Base-by-base conservation (phyloP, 1,139 yeast genomes). In the Keqinozyma sinolaborantium region DNA sequence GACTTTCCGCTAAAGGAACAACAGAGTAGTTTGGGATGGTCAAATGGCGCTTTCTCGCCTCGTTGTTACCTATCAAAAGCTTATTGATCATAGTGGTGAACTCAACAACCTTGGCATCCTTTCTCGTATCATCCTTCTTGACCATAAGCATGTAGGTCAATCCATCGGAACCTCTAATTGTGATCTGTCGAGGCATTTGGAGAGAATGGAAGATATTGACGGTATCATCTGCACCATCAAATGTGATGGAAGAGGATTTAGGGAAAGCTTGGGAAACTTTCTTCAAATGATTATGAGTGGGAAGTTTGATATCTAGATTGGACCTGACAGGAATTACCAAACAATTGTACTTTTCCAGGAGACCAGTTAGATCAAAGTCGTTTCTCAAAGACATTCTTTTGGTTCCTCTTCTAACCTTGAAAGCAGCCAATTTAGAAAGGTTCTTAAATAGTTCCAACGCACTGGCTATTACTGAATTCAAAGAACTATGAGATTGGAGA, bases 31-130 rank as follows among this genome's bases (percentile, higher is more conserved):
- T 83, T 2, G 79, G 72, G 35, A 94, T 87, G 3, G 73, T 65
- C 21, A 94, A 66, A 29, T 74, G 76, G 35, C 97, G 65, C 41
- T 81, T 79, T 29, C 83, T 70, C 0, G 97, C 81, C 34, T 82
- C 95, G 11, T 74, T 70, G 48, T 85, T 84, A 20, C 73, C 69
- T 15, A 68, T 58, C 33, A 94, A 63, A 24, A 92, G 56, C 40
- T 87, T 74, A 47, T 90, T 92, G 52, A 92, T 80, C 60, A 90
- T 83, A 1, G 88, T 78, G 0, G 97, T 88, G 45, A 94, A 83
- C 47, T 94, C 97, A 75, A 92, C 86, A 30, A 92, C 77, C 44
- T 95, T 83, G 4, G 96, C 95, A 62, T 94, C 99, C 52, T 94
- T 95, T 44, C 98, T 66, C 8, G 95, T 81, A 59, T 94, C 98